A percentile compares a stretch with the other conserved stretches of the same genome.
Evolutionary conservation across 1,139 yeast genomes (phyloP).

Genomic region (Pichia sp.): DNA sequence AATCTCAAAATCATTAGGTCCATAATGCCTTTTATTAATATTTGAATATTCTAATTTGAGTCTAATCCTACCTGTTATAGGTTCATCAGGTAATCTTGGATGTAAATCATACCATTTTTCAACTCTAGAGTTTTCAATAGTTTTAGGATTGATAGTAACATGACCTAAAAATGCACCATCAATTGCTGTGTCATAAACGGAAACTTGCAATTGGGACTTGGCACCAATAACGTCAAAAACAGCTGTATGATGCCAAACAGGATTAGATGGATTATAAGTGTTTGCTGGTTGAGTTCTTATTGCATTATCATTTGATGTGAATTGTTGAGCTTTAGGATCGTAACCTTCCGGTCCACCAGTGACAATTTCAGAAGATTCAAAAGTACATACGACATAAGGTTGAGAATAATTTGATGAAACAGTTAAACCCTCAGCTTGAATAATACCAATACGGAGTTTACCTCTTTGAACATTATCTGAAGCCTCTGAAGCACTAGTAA

Average conservation of each 20-base stretch:
- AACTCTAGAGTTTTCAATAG: conserved; percentile 37
- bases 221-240: conserved; percentile 85
- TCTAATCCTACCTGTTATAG: conserved; percentile 68
- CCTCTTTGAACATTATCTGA: conserved; percentile 56
- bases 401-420: conserved; percentile 48
- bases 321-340: conserved; percentile 20
- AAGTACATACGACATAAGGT: conserved; percentile 91
- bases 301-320: conserved; percentile 1
- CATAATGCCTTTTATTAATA: conserved; percentile 67
- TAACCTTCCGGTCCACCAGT: conserved; percentile 71
- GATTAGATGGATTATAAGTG: conserved; percentile 45
- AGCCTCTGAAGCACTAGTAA: conserved; percentile 17
- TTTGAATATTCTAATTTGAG: conserved; percentile 68
- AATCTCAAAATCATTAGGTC: conserved; percentile 91
- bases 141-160: conserved; percentile 63
- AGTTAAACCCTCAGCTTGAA: conserved; percentile 66
- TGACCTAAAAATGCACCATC: conserved; percentile 86
- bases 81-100: conserved; percentile 69
- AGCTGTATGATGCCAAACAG: conserved; percentile 87
- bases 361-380: conserved; percentile 86
- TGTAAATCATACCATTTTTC: conserved; percentile 70
- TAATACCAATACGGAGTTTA: conserved; percentile 68
- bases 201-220: conserved; percentile 74
- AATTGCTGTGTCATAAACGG: conserved; percentile 76
- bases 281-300: conserved; percentile 13